phyloP scores from a whole-genome alignment of 306 rosid genomes.

The Citrullus mucosospermus region DNA sequence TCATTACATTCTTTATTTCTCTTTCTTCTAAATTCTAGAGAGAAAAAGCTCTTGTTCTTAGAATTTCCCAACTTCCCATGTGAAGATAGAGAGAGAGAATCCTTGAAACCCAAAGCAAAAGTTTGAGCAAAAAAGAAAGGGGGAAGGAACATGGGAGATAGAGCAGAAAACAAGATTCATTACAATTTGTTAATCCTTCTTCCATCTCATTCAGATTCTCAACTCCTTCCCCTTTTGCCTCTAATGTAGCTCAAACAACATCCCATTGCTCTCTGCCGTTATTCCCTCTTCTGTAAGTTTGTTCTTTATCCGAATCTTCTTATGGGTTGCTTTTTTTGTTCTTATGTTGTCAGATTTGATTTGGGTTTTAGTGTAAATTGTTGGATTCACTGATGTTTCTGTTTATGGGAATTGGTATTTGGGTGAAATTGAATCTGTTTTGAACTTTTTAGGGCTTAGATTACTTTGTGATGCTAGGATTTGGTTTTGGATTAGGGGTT shows the following conservation, averaged over 20 bases:
- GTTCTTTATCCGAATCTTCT: background rate
- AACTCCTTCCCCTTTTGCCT: slow-evolving; percentile 12
- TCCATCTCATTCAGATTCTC: slow-evolving; percentile 14
- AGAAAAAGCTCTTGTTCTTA: background rate
- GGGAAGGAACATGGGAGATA: slow-evolving; percentile 12
- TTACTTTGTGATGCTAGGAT: background rate
- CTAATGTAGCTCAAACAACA: slow-evolving; percentile 18
- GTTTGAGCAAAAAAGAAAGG: background rate
- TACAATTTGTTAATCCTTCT: slow-evolving; percentile 12
- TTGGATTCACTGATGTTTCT: background rate
- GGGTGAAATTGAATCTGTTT: background rate
- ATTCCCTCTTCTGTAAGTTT: slow-evolving; percentile 39
- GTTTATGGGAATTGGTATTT: background rate
- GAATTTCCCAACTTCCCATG: slow-evolving; percentile 11
- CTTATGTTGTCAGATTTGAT: background rate
- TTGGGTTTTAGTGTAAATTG: background rate
- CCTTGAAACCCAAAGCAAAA: slow-evolving; percentile 1
- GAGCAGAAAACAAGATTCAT: slow-evolving; percentile 5
- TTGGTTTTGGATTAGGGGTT: background rate
- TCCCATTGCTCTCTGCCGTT: background rate
- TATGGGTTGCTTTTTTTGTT: slow-evolving; percentile 6
- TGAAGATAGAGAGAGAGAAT: slow-evolving; percentile 3
- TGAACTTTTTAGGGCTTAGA: background rate
- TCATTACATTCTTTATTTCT: background rate
- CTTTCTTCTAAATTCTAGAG: background rate